A percentile compares a stretch with the other conserved stretches of the same genome.
These are phyloP conservation scores for Ustilago hordei DNA, from an alignment of 1,284 basidiomycete species.

Conservation along the genomic window DNA sequence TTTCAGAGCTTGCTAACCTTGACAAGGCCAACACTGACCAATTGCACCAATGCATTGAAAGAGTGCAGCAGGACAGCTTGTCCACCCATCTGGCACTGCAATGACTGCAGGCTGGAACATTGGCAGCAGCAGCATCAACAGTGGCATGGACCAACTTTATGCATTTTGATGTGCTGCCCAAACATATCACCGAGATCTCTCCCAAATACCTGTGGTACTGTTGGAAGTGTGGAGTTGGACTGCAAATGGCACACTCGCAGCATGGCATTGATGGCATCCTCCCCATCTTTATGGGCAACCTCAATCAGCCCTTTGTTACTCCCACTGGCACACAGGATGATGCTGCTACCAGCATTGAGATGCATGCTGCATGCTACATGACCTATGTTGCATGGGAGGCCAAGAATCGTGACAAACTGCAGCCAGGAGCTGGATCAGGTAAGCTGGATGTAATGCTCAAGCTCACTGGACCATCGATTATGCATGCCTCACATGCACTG, in stretches of 20 bases:
- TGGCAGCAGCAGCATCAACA: too few relatives aligned
- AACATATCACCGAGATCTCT: constrained; percentile 7
- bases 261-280: constrained; percentile 27
- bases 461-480: constrained; percentile 5
- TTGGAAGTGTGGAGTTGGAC: constrained; percentile 33
- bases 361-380: constrained; percentile 6
- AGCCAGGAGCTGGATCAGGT: background rate
- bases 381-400: constrained; percentile 27
- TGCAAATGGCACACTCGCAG: constrained; percentile 18
- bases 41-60: background rate
- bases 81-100: too few relatives aligned
- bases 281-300: constrained; percentile 24
- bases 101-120: background rate
- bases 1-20: background rate
- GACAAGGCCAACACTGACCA: background rate
- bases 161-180: constrained; percentile 27
- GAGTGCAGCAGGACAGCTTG: background rate
- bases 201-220: constrained; percentile 33
- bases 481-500: background rate
- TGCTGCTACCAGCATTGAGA: background rate
- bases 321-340: background rate
- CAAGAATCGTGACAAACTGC: constrained; percentile 5
- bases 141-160: constrained; percentile 20
- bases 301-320: constrained; percentile 7
- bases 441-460: background rate